Percentiles rank a stretch among this genome's conserved stretches.
Evolutionary conservation across 1,139 yeast species (phyloP).

Genomic region (Taphrina wiesneri): DNA sequence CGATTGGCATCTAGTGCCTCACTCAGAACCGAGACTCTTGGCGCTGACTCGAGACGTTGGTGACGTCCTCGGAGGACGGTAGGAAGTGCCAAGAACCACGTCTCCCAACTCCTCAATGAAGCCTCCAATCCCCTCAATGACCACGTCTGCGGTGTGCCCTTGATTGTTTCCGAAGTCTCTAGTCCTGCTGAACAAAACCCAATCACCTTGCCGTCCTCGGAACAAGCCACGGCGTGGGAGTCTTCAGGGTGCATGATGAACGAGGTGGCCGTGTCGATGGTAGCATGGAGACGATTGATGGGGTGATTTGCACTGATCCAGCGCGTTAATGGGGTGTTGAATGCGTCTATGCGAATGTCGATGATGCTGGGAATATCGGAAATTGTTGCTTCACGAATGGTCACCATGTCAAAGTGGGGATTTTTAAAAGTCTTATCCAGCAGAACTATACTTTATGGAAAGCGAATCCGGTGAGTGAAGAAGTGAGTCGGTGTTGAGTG

Average conservation of each 20-base stretch:
- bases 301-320: neutral
- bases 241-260: neutral
- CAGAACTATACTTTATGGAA: too few relatives aligned
- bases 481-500: neutral
- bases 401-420: neutral
- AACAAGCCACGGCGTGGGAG: neutral
- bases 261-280: neutral
- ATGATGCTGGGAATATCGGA: neutral
- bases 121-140: conserved; percentile 2
- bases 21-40: neutral
- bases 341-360: neutral
- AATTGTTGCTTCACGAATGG: neutral
- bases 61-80: neutral
- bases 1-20: neutral
- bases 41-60: neutral
- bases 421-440: too few relatives aligned
- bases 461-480: too few relatives aligned
- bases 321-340: neutral
- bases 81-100: neutral
- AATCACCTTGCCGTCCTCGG: neutral
- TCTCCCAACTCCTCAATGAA: neutral
- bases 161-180: neutral
- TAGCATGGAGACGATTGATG: neutral
- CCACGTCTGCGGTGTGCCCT: neutral
- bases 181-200: neutral